Conservation (phyloP, 2,329 filamentous ascomycete species). For the Trichoderma sp. region DNA sequence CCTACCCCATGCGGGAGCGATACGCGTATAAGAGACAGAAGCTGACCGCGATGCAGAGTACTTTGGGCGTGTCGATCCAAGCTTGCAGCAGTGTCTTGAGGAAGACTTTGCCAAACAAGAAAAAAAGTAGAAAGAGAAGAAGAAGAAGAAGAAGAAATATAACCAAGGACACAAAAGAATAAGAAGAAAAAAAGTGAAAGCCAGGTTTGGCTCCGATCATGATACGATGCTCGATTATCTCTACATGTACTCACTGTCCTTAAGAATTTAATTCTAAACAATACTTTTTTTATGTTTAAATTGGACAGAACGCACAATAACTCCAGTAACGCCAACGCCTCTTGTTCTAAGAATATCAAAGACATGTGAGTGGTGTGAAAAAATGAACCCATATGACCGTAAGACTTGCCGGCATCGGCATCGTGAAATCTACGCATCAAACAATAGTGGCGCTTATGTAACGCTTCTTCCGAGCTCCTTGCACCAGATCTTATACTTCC, state of each 20-base stretch:
- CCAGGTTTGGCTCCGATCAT: background rate
- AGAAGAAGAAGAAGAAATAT: background rate
- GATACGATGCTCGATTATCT: background rate
- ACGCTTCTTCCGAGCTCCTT: constrained; percentile 7
- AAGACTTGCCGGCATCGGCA: background rate
- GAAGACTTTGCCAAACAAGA: background rate
- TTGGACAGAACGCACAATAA: background rate
- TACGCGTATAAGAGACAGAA: background rate
- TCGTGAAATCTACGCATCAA: background rate
- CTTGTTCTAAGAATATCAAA: background rate
- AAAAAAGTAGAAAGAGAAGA: background rate
- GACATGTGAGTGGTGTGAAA: background rate
- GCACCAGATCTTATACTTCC: constrained; percentile 10
- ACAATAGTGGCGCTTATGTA: background rate
- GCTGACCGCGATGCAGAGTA: constrained; percentile 3
- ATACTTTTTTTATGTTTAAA: background rate
- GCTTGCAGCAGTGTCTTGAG: constrained; percentile 12
- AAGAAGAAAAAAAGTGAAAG: background rate
- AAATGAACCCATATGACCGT: background rate
- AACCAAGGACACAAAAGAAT: background rate
- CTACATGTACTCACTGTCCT: background rate
- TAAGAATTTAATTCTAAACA: background rate
- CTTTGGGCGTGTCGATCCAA: constrained; percentile 8
- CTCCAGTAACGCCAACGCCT: background rate
- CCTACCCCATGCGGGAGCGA: background rate